Percentiles rank a stretch among this genome's conserved stretches.
These are phyloP conservation scores for Mrakia hoshinonis DNA, from an alignment of 768 basidiomycete genomes.

Conservation along the genomic window DNA sequence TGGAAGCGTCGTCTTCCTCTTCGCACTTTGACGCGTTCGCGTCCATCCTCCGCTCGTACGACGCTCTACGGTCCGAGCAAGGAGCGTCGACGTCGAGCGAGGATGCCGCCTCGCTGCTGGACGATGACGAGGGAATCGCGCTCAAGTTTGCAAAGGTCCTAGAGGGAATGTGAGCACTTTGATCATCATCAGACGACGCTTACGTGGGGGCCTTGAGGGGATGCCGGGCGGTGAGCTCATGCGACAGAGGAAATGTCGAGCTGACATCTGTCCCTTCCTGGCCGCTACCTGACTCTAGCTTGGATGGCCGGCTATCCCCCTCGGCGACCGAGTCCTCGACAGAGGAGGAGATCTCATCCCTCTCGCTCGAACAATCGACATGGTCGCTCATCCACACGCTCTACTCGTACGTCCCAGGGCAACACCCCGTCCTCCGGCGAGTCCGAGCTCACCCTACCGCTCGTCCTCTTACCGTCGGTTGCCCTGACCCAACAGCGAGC, in stretches of 20 bases:
- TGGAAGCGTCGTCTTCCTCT: conserved; percentile 9
- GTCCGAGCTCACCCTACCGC: background rate
- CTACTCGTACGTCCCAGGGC: conserved; percentile 44
- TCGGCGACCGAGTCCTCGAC: conserved; percentile 5
- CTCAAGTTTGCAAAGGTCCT: conserved; percentile 20
- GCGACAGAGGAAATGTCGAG: background rate
- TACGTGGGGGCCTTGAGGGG: background rate
- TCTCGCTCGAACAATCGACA: conserved; percentile 42
- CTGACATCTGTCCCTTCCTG: background rate
- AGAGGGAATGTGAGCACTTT: conserved; percentile 17
- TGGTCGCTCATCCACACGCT: conserved; percentile 73
- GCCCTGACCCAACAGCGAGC: conserved; percentile 45
- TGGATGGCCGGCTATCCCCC: conserved; percentile 2
- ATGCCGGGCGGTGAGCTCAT: background rate
- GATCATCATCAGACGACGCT: background rate
- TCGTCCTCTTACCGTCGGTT: background rate
- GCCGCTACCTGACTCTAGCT: conserved; percentile 14
- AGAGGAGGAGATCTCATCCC: conserved; percentile 14
- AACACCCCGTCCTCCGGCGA: conserved; percentile 1
- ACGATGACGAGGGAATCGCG: conserved; percentile 20
- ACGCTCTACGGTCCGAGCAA: background rate
- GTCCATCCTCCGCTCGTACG: conserved; percentile 21
- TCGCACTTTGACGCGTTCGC: conserved; percentile 26
- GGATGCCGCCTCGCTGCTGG: conserved; percentile 7
- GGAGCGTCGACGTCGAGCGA: background rate